Evolutionary conservation across 2,329 filamentous ascomycete species (phyloP).

Genomic region (Aspergillus niger): DNA sequence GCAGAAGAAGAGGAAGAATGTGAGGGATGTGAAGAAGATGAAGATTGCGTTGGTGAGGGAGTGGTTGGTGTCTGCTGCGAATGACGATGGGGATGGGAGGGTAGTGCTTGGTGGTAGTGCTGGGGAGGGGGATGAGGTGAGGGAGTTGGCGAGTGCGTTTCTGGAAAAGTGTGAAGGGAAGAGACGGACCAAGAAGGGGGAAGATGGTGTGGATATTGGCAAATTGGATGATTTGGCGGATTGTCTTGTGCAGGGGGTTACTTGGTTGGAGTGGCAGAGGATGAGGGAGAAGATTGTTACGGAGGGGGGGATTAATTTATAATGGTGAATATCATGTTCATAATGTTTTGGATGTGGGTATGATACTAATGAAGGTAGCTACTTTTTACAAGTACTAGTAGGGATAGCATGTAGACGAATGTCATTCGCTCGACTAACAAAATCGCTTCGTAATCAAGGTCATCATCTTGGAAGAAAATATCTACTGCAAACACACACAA

Average conservation of each 20-base stretch:
- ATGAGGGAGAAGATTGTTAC: slow-evolving; percentile 32
- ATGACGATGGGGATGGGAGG: slow-evolving; percentile 10
- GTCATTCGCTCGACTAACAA: neutral
- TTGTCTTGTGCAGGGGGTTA: slow-evolving; percentile 73
- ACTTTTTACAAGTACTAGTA: neutral
- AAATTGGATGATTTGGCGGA: slow-evolving; percentile 84
- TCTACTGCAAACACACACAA: slow-evolving; percentile 8
- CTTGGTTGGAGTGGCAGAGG: slow-evolving; percentile 73
- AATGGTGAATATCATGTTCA: neutral
- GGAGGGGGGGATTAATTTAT: slow-evolving; percentile 3
- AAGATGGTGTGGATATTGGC: slow-evolving; percentile 24
- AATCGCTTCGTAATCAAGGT: slow-evolving; percentile 16
- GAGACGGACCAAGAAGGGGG: slow-evolving; percentile 10
- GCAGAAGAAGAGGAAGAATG: slow-evolving; percentile 18
- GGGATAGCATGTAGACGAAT: neutral
- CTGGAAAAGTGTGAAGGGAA: slow-evolving; percentile 32
- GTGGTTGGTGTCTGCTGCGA: slow-evolving; percentile 48
- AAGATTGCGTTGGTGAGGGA: slow-evolving; percentile 65
- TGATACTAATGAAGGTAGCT: neutral
- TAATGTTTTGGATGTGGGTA: neutral
- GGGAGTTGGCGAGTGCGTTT: slow-evolving; percentile 30
- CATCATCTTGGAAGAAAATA: slow-evolving; percentile 6
- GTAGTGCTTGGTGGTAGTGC: slow-evolving; percentile 12
- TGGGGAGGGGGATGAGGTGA: slow-evolving; percentile 20
- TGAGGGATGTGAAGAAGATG: slow-evolving; percentile 45